Base-by-base conservation (phyloP, 2,329 filamentous ascomycete species). In the Blastomyces parvus region DNA sequence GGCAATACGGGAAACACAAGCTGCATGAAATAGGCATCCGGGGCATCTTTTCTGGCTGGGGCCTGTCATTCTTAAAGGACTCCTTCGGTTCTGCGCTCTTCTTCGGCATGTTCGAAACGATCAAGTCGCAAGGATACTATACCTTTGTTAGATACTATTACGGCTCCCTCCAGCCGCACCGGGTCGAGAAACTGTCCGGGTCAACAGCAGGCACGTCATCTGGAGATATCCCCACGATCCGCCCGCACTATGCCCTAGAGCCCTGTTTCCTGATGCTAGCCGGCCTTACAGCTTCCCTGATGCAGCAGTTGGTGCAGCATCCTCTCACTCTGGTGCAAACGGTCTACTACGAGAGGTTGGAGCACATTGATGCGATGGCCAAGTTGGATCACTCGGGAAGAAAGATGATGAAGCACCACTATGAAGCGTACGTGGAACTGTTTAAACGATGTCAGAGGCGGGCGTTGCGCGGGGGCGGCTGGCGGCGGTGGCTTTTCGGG, bases 71-170 rank as follows among this genome's bases (percentile, higher is more conserved):
- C 52, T 46, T 85, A 38, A 85, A 85, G 65, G 85, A 88, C 69
- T 79, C 82, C 1, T 76, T 86, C 44, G 85, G 85, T 11, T 83
- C 82, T 58, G 85, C 82, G 1, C 73, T 84, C 19, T 88, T 88
- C 75, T 88, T 88, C 71, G 78, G 80, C 56, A 80, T 80, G 0
- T 88, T 88, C 66, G 85, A 88, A 71, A 85, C 81, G 40, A 75
- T 87, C 69, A 88, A 88, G 69, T 80, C 81, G 44, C 85, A 87
- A 69, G 79, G 76, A 22, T 87, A 86, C 70, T 86, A 86, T 71
- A 78, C 76, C 9, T 87, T 84, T 67, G 76, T 87, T 13, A 81
- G 80, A n/a, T 77, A 77, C 64, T 85, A 82, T 67, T 87, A 87
- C 68, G 81, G 82, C 27, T 73, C 72, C 19, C 68, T 76, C 36